Percentiles rank a stretch among this genome's conserved stretches.
Evolutionary conservation across 139 green algal species (phyloP).

Genomic region (Marvania coccoides): DNA sequence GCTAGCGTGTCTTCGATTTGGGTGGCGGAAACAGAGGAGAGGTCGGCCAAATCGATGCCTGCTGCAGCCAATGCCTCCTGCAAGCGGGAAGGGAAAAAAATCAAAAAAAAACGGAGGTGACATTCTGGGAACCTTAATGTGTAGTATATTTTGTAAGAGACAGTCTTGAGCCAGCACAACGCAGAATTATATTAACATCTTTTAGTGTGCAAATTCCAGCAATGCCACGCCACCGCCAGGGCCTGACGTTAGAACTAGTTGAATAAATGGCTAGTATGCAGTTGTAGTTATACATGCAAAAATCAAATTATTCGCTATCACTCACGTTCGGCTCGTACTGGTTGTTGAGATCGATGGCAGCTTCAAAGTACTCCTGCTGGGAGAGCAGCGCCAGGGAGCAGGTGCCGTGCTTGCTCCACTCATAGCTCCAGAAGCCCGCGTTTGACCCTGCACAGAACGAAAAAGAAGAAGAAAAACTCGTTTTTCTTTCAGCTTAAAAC

Average conservation of each 20-base stretch:
- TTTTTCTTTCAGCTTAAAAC: background rate
- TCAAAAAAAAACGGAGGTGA: background rate
- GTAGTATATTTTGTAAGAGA: too few species aligned
- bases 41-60: background rate
- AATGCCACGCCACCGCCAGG: too few species aligned
- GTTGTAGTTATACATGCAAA: too few species aligned
- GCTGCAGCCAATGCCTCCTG: background rate
- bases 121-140: too few species aligned
- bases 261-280: too few species aligned
- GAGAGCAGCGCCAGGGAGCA: slow-evolving; percentile 40
- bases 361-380: slow-evolving; percentile 43
- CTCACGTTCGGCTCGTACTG: slow-evolving; percentile 38
- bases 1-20: background rate
- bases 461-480: too few species aligned
- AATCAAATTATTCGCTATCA: background rate
- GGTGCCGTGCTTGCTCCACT: slow-evolving; percentile 60
- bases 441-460: background rate
- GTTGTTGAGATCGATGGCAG: slow-evolving; percentile 36
- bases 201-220: background rate
- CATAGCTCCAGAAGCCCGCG: slow-evolving; percentile 43
- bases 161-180: too few species aligned
- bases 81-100: background rate
- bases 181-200: too few species aligned
- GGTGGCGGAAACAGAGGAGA: background rate
- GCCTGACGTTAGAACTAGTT: too few species aligned